A percentile compares a stretch with the other conserved stretches of the same genome.
phyloP scores from a whole-genome alignment of 2,329 filamentous ascomycete genomes.

The Thelonectria blattea region DNA sequence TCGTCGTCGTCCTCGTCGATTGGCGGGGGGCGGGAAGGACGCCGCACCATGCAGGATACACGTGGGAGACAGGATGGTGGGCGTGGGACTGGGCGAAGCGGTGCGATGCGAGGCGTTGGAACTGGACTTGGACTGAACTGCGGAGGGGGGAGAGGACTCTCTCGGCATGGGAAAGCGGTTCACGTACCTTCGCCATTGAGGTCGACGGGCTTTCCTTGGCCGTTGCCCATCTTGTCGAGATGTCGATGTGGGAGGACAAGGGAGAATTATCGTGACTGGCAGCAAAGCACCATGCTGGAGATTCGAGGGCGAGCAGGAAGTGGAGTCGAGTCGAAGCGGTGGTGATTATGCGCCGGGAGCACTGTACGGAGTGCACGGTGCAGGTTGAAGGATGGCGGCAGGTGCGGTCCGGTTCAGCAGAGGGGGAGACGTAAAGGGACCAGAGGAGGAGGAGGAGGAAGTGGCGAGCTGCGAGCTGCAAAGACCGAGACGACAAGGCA shows the following conservation, averaged over 20 bases:
- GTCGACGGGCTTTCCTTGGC: constrained; percentile 90
- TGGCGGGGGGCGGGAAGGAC: constrained; percentile 25
- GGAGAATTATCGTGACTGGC: constrained; percentile 39
- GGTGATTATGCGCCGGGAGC: constrained; percentile 29
- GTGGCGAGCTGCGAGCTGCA: constrained; percentile 7
- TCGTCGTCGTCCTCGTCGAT: constrained; percentile 13
- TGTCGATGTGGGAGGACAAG: constrained; percentile 35
- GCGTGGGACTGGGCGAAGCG: constrained; percentile 26
- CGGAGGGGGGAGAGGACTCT: constrained; percentile 20
- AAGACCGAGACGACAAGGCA: neutral
- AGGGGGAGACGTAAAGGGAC: neutral
- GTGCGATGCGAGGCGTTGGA: constrained; percentile 18
- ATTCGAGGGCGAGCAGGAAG: constrained; percentile 31
- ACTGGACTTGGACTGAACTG: neutral
- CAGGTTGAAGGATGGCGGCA: neutral
- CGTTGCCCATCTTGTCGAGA: constrained; percentile 78
- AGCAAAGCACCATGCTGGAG: constrained; percentile 40
- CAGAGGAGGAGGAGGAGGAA: neutral
- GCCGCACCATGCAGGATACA: constrained; percentile 33
- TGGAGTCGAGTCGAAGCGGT: constrained; percentile 34
- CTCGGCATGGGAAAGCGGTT: constrained; percentile 8
- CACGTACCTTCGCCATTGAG: constrained; percentile 86
- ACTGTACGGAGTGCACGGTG: constrained; percentile 24
- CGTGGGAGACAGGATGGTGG: constrained; percentile 32
- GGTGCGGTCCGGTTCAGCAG: neutral